phyloP scores from a whole-genome alignment of 129 eudicot genomes.

The Artemisia tridentata region DNA sequence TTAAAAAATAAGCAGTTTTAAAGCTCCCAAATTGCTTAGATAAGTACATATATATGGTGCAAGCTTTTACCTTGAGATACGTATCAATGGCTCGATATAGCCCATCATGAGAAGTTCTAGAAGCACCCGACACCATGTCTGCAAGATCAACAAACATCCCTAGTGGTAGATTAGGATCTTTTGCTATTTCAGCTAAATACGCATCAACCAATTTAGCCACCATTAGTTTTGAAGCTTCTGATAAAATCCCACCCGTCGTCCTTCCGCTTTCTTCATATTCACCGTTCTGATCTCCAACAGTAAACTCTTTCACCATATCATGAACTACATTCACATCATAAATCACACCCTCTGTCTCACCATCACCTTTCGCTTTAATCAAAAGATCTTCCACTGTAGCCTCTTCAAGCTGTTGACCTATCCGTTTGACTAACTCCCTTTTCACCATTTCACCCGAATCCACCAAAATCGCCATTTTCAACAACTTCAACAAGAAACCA shows the following conservation, averaged over 20 bases:
- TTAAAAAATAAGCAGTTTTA: too few species aligned
- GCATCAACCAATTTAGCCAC: conserved; percentile 82
- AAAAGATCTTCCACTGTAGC: conserved; percentile 77
- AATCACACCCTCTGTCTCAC: conserved; percentile 34
- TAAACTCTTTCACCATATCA: conserved; percentile 65
- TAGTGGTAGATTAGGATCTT: conserved; percentile 72
- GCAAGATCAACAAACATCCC: conserved; percentile 62
- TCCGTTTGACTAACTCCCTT: conserved; percentile 49
- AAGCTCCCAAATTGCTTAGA: too few species aligned
- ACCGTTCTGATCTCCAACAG: conserved; percentile 46
- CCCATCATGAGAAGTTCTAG: conserved; percentile 80
- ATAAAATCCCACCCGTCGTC: conserved; percentile 55
- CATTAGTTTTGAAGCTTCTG: conserved; percentile 93
- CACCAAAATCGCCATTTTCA: conserved; percentile 65
- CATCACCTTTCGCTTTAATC: conserved; percentile 50
- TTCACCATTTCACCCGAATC: conserved; percentile 59
- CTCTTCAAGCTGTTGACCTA: conserved; percentile 86
- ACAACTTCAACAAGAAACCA: conserved; percentile 71
- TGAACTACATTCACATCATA: conserved; percentile 58
- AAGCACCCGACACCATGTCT: conserved; percentile 63
- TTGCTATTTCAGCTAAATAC: conserved; percentile 84
- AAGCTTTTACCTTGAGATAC: conserved; percentile 67
- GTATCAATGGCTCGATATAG: conserved; percentile 86
- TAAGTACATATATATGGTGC: neutral
- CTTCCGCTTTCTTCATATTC: conserved; percentile 49